Conservation (phyloP, 495 filamentous ascomycete species). For the Darksidea phi region DNA sequence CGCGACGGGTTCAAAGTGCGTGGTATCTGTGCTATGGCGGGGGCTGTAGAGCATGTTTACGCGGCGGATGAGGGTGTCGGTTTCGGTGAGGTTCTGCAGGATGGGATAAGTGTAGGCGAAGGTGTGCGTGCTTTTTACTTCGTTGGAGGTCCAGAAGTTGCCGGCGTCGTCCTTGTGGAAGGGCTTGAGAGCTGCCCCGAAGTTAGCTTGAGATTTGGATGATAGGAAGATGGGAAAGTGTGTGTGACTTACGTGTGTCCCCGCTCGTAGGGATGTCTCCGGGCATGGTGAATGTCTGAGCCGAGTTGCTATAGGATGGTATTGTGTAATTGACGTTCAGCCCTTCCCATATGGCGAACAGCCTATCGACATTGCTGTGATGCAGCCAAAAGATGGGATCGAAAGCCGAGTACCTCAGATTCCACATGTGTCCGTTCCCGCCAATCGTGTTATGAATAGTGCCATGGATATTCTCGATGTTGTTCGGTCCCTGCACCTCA, state of each 20-base stretch:
- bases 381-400: conserved; percentile 77
- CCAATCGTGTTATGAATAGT: conserved; percentile 57
- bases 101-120: conserved; percentile 66
- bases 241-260: conserved; percentile 38
- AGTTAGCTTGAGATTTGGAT: background rate
- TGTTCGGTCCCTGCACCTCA: conserved; percentile 53
- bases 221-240: background rate
- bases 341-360: conserved; percentile 71
- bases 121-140: conserved; percentile 32
- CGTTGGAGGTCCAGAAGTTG: conserved; percentile 45
- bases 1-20: conserved; percentile 17
- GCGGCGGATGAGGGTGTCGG: conserved; percentile 44
- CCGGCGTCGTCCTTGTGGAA: conserved; percentile 45
- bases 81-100: conserved; percentile 38
- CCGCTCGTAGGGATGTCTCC: conserved; percentile 43
- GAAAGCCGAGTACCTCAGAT: conserved; percentile 64
- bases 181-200: conserved; percentile 42
- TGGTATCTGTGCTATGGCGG: conserved; percentile 21
- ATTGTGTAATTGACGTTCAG: conserved; percentile 61
- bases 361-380: conserved; percentile 62
- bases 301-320: conserved; percentile 46
- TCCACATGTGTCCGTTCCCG: conserved; percentile 64
- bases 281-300: conserved; percentile 54
- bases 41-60: conserved; percentile 58
- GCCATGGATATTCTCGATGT: conserved; percentile 65